Base-by-base conservation (phyloP, 176 grass and related monocot genomes). In the Carex pumila region DNA sequence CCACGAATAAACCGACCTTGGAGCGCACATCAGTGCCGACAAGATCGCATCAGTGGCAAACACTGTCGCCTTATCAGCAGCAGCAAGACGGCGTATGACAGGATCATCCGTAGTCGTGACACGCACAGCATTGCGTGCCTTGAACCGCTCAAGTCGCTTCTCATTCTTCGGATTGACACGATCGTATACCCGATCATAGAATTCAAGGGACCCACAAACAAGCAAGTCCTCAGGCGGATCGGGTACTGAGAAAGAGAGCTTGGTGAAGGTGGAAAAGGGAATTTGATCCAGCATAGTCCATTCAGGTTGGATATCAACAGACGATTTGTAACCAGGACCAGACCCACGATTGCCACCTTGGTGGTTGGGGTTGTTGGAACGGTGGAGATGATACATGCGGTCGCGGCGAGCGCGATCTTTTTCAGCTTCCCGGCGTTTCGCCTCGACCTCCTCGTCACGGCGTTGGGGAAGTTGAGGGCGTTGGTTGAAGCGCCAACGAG, bases 271-370 rank as follows among this genome's bases (percentile, higher is more conserved):
- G 66, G 93, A 86, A 83, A 96, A 96, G 67, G 93, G 93, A 89
- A 96, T 93, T 89, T 96, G 93, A 61, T 96, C 93, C 4, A 84
- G 91, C 91, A 96, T 89, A 29, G 91, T 89, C 93, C 93, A 96
- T 37, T 96, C 93, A 2, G 93, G 93, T 87, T 96, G 93, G 83
- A 96, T 96, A 47, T 96, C 93, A 30, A 96, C 93, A 0, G 93
- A 96, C 1, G 93, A 85, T 82, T 91, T 93, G 68, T 37, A 80
- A 12, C 85, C 83, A 5, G 85, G 67, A 10, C 83, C 82, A 18
- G 84, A 54, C 15, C 86, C 87, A 52, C 89, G 92, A 5, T 85
- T 67, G 82, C 12, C 30, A 6, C 31, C 29, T 17, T 53, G 67
- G 10, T 58, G 8, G 29, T 69, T 32, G 49, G 85, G 75, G 72